Percentiles rank a stretch among this genome's conserved stretches.
Evolutionary conservation across 2,329 filamentous ascomycete species (phyloP).

Genomic region (Paecilomyces sp.): DNA sequence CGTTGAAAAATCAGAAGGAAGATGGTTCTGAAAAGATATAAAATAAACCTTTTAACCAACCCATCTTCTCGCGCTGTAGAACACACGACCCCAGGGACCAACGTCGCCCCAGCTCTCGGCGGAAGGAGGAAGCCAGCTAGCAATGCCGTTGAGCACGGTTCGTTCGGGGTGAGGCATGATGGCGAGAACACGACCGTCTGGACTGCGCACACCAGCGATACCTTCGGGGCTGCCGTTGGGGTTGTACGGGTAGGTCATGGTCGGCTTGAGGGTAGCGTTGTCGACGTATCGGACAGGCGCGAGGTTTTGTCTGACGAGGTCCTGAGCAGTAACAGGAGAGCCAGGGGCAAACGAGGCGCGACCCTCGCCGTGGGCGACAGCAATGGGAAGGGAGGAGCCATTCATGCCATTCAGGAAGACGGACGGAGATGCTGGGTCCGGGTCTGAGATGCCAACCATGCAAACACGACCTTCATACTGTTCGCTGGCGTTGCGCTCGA

Average conservation of each 20-base stretch:
- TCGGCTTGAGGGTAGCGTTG: constrained; percentile 62
- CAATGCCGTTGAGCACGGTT: constrained; percentile 73
- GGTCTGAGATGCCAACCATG: constrained; percentile 74
- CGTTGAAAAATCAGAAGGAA: background rate
- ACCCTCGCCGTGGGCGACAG: constrained; percentile 86
- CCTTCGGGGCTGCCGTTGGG: constrained; percentile 77
- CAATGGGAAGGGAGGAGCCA: constrained; percentile 74
- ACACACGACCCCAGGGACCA: constrained; percentile 79
- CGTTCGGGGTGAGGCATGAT: constrained; percentile 94
- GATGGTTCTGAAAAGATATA: background rate
- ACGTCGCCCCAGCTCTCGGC: constrained; percentile 66
- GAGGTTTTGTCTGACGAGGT: constrained; percentile 58
- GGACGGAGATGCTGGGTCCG: constrained; percentile 49
- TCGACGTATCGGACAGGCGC: constrained; percentile 79
- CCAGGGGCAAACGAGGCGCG: constrained; percentile 63
- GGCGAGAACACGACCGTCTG: constrained; percentile 72
- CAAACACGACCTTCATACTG: constrained; percentile 85
- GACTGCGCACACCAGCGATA: constrained; percentile 71
- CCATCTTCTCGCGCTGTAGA: constrained; percentile 83
- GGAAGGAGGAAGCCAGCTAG: constrained; percentile 64
- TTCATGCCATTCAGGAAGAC: constrained; percentile 89
- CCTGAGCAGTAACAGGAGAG: constrained; percentile 34
- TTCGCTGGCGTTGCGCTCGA: constrained; percentile 74
- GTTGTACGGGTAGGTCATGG: constrained; percentile 82
- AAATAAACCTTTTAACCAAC: constrained; percentile 50